A percentile compares a stretch with the other conserved stretches of the same genome.
phyloP scores from a whole-genome alignment of 768 basidiomycete genomes.

The Holtermannia corniformis region DNA sequence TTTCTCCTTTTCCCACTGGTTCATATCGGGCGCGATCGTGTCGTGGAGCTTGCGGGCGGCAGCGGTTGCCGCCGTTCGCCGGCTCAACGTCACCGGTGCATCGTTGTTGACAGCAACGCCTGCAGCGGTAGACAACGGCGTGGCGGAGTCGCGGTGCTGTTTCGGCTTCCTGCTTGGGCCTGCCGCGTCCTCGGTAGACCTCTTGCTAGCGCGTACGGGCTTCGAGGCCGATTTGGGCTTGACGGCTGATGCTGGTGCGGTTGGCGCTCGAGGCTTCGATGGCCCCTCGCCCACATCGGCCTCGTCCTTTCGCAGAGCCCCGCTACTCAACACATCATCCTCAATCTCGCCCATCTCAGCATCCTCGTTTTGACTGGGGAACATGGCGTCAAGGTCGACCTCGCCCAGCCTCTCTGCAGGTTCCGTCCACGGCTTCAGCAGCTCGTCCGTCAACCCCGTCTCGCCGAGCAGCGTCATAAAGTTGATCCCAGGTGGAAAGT shows the following conservation, averaged over 20 bases:
- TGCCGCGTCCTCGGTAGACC: not conserved
- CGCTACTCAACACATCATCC: conserved; percentile 1
- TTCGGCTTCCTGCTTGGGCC: not conserved
- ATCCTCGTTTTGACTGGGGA: not conserved
- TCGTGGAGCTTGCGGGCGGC: conserved; percentile 47
- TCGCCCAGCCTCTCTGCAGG: not conserved
- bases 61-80: conserved; percentile 51
- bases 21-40: conserved; percentile 64
- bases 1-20: conserved; percentile 60
- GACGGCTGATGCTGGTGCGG: no score
- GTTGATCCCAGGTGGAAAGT: conserved; percentile 16
- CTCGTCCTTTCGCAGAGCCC: not conserved
- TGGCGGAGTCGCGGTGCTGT: not conserved
- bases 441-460: conserved; percentile 9
- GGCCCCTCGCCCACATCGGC: not conserved
- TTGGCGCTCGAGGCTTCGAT: no score
- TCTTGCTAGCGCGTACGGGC: not conserved
- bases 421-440: conserved; percentile 24
- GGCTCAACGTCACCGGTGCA: not conserved
- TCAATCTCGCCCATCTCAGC: not conserved
- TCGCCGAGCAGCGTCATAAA: conserved; percentile 14
- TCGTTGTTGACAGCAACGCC: not conserved
- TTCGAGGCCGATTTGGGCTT: not conserved
- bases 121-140: not conserved
- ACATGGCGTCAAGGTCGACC: not conserved